phyloP scores from a whole-genome alignment of 164 flowering plant genomes.

The Cinnamomum chago region DNA sequence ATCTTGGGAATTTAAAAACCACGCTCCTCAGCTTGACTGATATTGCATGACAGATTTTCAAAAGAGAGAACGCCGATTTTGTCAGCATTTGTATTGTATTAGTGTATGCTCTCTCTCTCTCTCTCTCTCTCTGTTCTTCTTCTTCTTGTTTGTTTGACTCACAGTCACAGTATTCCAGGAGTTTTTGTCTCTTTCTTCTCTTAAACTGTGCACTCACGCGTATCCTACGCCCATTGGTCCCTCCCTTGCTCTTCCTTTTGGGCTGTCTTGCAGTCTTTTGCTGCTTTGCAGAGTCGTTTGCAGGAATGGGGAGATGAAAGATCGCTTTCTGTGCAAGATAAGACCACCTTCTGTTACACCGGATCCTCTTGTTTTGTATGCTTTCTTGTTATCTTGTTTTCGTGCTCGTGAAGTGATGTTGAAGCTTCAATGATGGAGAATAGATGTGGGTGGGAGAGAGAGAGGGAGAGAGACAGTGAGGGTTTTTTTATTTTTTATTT shows the following conservation, averaged over 20 bases:
- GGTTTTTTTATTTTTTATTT: too few species aligned
- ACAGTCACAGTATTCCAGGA: background rate
- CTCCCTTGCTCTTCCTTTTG: background rate
- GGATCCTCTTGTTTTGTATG: too few species aligned
- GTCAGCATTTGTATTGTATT: background rate
- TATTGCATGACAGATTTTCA: background rate
- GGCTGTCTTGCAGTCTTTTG: background rate
- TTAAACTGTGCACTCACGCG: conserved; percentile 1
- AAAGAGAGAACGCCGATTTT: conserved; percentile 2
- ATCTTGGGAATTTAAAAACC: background rate
- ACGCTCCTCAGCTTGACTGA: conserved; percentile 3
- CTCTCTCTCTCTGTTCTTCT: background rate
- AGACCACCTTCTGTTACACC: background rate
- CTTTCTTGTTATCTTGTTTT: background rate
- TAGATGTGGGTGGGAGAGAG: background rate
- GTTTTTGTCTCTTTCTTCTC: background rate
- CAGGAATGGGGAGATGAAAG: background rate
- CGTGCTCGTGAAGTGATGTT: background rate
- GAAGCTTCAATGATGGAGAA: background rate
- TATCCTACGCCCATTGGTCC: background rate
- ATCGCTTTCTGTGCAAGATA: background rate
- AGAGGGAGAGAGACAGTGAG: too few species aligned
- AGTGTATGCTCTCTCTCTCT: background rate
- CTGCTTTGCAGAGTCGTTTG: background rate
- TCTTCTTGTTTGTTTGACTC: background rate